Base-by-base conservation (phyloP, 179 eudicot genomes). In the Silene noctiflora region DNA sequence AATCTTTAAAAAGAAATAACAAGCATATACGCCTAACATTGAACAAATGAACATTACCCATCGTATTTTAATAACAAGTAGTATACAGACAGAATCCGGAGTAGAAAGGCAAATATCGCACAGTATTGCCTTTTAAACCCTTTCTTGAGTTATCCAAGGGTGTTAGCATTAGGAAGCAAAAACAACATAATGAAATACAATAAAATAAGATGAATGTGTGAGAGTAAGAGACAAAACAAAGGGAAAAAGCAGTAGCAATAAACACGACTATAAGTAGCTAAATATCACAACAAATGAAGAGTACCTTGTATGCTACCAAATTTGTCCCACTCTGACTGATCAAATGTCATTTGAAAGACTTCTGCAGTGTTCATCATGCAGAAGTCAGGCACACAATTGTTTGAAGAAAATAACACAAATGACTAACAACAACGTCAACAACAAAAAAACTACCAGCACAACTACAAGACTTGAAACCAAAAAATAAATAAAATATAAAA, bases 291-390 rank as follows among this genome's bases (percentile, higher is more conserved):
- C 1, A 73, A 9, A 39, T 4, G 31, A 42, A 79, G 3, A 20
- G 29, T 90, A 94, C 98, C 98, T 90, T 88, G 91, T 66, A 66
- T 71, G 74, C 77, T 77, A 76, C 81, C 88, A 82, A 84, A 84
- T 84, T 71, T 85, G 76, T 85, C 86, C 89, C 87, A 89, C 67
- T 87, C 96, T 25, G 81, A 84, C 80, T 78, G 82, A 80, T 80
- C 89, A 86, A 87, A 88, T 14, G 82, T 82, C 80, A 83, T 83
- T 56, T 78, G 88, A 83, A 94, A 83, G 21, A 81, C 89, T 84
- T 92, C 98, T 94, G 91, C 86, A 83, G 25, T 31, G 29, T 46
- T 70, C 73, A 80, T 22, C 76, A 77, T 60, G 64, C 48, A 62
- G 33, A 24, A 65, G 60, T 69, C 66, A 74, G 73, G 31, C 58